Conservation (phyloP, 2,329 filamentous ascomycete species). For the Blastomyces silverae region DNA sequence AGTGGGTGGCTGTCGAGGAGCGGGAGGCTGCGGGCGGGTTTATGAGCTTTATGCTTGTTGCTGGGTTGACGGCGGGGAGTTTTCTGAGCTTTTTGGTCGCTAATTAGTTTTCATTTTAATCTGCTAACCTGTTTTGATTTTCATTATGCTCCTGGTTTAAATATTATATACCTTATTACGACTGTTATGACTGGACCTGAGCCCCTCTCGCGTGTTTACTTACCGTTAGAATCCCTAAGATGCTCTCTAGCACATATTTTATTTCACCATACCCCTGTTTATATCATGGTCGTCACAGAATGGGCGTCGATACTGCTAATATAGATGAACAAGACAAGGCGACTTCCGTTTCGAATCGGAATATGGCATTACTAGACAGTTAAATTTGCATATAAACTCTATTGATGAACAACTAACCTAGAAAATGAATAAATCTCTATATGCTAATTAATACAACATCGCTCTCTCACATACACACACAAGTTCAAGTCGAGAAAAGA, state of each 20-base stretch:
- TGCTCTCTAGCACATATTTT: background rate
- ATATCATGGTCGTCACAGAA: background rate
- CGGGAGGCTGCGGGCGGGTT: slow-evolving; percentile 85
- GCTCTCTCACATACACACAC: background rate
- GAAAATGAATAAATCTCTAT: background rate
- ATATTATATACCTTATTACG: background rate
- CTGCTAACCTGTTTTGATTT: background rate
- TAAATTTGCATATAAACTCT: background rate
- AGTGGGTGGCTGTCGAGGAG: slow-evolving; percentile 76
- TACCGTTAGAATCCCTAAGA: background rate
- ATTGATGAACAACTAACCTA: background rate
- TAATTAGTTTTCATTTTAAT: background rate
- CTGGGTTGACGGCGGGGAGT: slow-evolving; percentile 76
- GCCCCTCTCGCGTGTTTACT: background rate
- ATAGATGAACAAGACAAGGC: background rate
- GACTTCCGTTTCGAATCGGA: background rate
- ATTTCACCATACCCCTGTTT: background rate
- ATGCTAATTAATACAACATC: background rate
- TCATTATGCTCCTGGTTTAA: background rate
- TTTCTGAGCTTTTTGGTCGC: slow-evolving; percentile 75
- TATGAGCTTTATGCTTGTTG: slow-evolving; percentile 86
- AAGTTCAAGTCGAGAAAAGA: background rate
- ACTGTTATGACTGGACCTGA: background rate
- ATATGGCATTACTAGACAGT: background rate
- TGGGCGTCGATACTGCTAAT: background rate